Conservation (phyloP, 2,329 filamentous ascomycete genomes). For the Catunica adiposa region DNA sequence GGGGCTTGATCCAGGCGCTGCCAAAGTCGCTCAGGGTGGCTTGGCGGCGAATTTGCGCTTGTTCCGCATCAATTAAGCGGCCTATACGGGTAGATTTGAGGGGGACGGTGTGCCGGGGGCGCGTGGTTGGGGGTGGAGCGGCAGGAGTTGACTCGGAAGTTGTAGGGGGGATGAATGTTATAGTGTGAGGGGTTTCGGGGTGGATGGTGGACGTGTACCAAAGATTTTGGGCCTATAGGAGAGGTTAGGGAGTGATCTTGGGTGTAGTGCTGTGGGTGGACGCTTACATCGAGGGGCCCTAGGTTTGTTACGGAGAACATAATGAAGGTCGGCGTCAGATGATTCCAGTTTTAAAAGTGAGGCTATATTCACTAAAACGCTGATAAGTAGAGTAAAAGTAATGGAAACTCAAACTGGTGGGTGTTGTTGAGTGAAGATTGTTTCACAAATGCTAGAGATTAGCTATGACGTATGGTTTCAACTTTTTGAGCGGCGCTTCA, state of each 20-base stretch:
- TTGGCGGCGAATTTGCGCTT: slow-evolving; percentile 58
- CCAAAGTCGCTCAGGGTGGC: slow-evolving; percentile 75
- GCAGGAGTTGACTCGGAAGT: slow-evolving; percentile 18
- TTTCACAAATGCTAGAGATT: no score
- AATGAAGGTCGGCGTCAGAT: neutral
- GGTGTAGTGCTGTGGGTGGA: neutral
- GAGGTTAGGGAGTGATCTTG: slow-evolving; percentile 13
- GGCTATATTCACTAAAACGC: no score
- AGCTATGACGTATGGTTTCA: neutral
- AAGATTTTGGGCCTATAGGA: slow-evolving; percentile 51
- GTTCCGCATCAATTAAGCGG: slow-evolving; percentile 59
- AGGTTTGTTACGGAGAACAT: slow-evolving; percentile 1
- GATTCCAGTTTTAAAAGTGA: no score
- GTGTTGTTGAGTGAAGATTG: no score
- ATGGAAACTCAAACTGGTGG: no score
- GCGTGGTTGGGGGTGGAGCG: slow-evolving; percentile 17
- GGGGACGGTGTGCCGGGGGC: slow-evolving; percentile 29
- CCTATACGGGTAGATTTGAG: slow-evolving; percentile 45
- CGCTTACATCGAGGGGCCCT: slow-evolving; percentile 3
- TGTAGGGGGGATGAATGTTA: slow-evolving; percentile 21
- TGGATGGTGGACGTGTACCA: slow-evolving; percentile 54
- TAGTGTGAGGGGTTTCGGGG: slow-evolving; percentile 24
- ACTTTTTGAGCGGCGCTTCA: neutral
- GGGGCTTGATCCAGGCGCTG: slow-evolving; percentile 76
- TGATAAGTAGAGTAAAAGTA: no score